phyloP scores from a whole-genome alignment of 2,329 filamentous ascomycete species.

The Aspergillus aculeatus region DNA sequence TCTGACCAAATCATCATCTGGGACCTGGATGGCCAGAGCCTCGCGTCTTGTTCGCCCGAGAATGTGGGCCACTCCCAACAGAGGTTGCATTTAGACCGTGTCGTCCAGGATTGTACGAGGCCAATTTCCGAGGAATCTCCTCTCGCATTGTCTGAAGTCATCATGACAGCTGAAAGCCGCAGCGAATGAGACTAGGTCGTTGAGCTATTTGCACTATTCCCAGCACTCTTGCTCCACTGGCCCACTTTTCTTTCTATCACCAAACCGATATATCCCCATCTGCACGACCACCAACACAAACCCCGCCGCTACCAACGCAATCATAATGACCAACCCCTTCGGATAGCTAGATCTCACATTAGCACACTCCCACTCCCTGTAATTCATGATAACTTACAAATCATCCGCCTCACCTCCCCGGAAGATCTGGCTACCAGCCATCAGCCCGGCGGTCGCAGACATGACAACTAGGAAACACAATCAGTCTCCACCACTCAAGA shows the following conservation, averaged over 20 bases:
- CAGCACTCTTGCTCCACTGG: neutral
- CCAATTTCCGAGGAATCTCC: too few relatives aligned
- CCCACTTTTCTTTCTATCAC: neutral
- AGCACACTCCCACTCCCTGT: neutral
- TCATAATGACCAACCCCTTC: slow-evolving; percentile 48
- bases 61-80: too few relatives aligned
- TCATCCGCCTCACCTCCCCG: slow-evolving; percentile 45
- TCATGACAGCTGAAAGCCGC: too few relatives aligned
- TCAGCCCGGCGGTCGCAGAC: slow-evolving; percentile 52
- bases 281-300: slow-evolving; percentile 45
- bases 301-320: slow-evolving; percentile 45
- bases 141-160: too few relatives aligned
- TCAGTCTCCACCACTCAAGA: neutral
- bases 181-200: too few relatives aligned
- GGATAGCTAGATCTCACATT: slow-evolving; percentile 36
- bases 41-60: too few relatives aligned
- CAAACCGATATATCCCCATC: neutral
- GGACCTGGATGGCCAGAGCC: too few relatives aligned
- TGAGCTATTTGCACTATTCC: too few relatives aligned
- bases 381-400: slow-evolving; percentile 13
- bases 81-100: too few relatives aligned
- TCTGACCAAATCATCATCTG: too few relatives aligned
- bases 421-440: slow-evolving; percentile 55
- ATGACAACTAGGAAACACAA: slow-evolving; percentile 39
- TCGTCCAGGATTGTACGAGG: too few relatives aligned